A percentile compares a stretch with the other conserved stretches of the same genome.
These are phyloP conservation scores for Corinectria fuckeliana DNA, from an alignment of 2,329 filamentous ascomycete genomes.

Conservation along the genomic window DNA sequence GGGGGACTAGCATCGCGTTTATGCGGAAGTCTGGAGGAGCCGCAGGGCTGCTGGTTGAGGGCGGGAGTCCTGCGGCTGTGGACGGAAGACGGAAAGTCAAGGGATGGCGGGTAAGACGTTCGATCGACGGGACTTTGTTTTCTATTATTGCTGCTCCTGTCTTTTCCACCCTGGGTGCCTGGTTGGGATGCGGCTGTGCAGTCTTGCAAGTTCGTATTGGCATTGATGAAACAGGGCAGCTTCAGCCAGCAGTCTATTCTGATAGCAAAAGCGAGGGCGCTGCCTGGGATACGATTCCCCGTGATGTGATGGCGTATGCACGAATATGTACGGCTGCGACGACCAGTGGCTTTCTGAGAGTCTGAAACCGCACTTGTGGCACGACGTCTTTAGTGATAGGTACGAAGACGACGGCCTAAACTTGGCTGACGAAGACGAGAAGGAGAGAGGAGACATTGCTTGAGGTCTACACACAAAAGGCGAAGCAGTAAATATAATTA, in stretches of 20 bases:
- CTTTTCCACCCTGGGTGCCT: background rate
- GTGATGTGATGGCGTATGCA: background rate
- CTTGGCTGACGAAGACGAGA: background rate
- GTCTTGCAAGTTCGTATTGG: background rate
- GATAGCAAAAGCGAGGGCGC: background rate
- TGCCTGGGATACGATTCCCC: slow-evolving; percentile 11
- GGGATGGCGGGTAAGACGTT: background rate
- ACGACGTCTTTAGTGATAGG: slow-evolving; percentile 5
- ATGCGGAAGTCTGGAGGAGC: slow-evolving; percentile 26
- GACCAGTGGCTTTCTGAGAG: background rate
- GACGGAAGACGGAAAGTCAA: background rate
- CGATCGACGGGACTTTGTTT: slow-evolving; percentile 5
- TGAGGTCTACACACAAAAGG: background rate
- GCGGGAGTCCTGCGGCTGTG: background rate
- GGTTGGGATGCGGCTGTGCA: no score
- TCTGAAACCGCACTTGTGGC: slow-evolving; percentile 9
- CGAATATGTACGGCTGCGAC: no score
- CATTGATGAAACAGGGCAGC: background rate
- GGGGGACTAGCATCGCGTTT: slow-evolving; percentile 25
- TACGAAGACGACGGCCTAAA: no score
- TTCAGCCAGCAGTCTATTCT: background rate
- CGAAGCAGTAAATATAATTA: background rate
- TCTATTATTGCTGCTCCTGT: background rate
- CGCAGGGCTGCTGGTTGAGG: slow-evolving; percentile 6
- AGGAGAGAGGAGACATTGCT: background rate